Evolutionary conservation across 768 basidiomycete species (phyloP).

Genomic region (Suillus subluteus): DNA sequence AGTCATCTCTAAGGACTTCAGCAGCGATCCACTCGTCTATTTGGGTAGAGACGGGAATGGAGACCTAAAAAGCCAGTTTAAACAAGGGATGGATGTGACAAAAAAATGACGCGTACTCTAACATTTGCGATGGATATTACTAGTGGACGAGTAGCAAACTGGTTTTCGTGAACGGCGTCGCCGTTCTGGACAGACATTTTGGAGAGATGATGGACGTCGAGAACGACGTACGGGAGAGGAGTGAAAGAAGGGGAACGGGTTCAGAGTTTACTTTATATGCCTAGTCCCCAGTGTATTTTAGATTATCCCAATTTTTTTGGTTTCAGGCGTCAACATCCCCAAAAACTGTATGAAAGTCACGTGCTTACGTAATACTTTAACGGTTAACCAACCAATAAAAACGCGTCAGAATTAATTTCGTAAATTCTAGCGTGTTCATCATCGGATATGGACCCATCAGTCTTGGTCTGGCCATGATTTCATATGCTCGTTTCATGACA

Average conservation of each 20-base stretch:
- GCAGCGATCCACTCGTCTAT: constrained; percentile 90
- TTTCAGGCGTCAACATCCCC: constrained; percentile 6
- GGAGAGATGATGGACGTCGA: background rate
- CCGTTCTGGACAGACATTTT: constrained; percentile 40
- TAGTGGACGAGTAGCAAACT: constrained; percentile 40
- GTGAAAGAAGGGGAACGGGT: background rate
- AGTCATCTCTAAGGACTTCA: constrained; percentile 90
- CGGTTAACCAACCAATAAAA: background rate
- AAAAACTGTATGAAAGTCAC: constrained; percentile 3
- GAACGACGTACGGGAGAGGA: constrained; percentile 12
- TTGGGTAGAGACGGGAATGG: constrained; percentile 84
- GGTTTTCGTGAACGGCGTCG: constrained; percentile 32
- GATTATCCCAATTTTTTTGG: constrained; percentile 10
- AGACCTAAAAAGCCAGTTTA: constrained; percentile 52
- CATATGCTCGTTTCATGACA: background rate
- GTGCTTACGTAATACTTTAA: constrained; percentile 6
- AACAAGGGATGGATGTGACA: constrained; percentile 3
- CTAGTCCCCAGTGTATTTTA: constrained; percentile 1
- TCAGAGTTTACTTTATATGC: constrained; percentile 6
- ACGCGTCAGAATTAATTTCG: background rate
- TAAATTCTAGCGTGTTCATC: background rate
- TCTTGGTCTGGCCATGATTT: background rate
- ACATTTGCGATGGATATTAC: constrained; percentile 34
- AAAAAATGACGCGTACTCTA: constrained; percentile 35
- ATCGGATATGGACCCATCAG: background rate